Conservation (phyloP, 495 filamentous ascomycete genomes). For the Schizothecium vesticola region DNA sequence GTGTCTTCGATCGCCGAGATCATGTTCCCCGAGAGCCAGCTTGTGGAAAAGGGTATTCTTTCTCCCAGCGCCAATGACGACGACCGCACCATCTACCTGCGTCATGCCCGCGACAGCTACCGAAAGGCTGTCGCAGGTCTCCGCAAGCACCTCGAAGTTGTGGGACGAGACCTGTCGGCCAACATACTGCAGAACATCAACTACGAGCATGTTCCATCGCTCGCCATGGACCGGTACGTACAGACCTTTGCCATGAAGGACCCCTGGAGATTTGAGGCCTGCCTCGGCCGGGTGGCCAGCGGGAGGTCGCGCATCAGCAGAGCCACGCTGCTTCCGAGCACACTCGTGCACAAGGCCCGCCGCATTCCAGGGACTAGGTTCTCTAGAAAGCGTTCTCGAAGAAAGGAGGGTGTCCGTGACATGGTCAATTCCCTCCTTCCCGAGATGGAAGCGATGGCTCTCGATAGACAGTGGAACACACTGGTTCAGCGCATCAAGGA, state of each 20-base stretch:
- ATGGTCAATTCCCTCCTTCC: constrained; percentile 9
- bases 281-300: constrained; percentile 34
- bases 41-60: not conserved
- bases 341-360: constrained; percentile 22
- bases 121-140: constrained; percentile 37
- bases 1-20: constrained; percentile 45
- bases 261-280: constrained; percentile 34
- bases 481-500: constrained; percentile 44
- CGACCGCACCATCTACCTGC: constrained; percentile 39
- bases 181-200: constrained; percentile 37
- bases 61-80: constrained; percentile 17
- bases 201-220: constrained; percentile 42
- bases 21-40: constrained; percentile 27
- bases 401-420: not conserved
- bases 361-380: no score
- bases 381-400: not conserved
- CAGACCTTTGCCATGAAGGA: constrained; percentile 39
- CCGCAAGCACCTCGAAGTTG: constrained; percentile 39
- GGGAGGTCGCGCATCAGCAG: constrained; percentile 36
- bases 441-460: constrained; percentile 19
- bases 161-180: constrained; percentile 39
- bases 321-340: constrained; percentile 39
- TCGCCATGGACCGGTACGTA: constrained; percentile 45
- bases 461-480: constrained; percentile 43
- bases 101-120: constrained; percentile 40